Base-by-base conservation (phyloP, 768 basidiomycete genomes). In the Pilatotrama ljubarskyi region DNA sequence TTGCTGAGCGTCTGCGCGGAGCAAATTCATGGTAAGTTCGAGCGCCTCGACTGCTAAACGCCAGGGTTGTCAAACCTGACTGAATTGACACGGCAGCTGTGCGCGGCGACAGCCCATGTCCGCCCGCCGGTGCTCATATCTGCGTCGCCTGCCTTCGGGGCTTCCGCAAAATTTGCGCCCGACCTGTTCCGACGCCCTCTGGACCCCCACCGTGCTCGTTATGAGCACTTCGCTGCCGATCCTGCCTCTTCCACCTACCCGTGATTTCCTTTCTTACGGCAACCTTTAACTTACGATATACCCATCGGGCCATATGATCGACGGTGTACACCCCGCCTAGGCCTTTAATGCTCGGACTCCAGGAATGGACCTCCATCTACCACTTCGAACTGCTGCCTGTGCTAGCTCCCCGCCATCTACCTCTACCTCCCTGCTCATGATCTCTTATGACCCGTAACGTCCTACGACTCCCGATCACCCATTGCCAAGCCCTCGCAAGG, bases 1-100 rank as follows among this genome's bases (percentile, higher is more conserved):
- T 7, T 79, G 76, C 58, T 81, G 61, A 65, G 60, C 26, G 58
- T 26, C n/a, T 24, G 47, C 44, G 22, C 32, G 29, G 14, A 20
- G 25, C 25, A 4, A 43, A 18, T n/a, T n/a, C n/a, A n/a, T 32
- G 43, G 48, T 29, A 13, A 32, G 47, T 38, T 46, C 22, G 8
- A 18, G 14, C 43, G 44, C 18, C 51, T 10, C 14, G 59, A 24
- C 43, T 13, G 57, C 36, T 32, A 5, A 49, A 59, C 50, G n/a
- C n/a, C 50, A 18, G 17, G 47, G 8, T n/a, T 29, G n/a, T 37
- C 18, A 29, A 41, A 13, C 20, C 24, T 60, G 17, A 44, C 43
- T 43, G 8, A 32, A 44, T 29, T 29, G 13, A 5, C n/a, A 10
- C n/a, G 22, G 36, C 36, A 41, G 35, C 14, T n/a, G 38, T 25